Conservation (phyloP, 768 basidiomycete genomes). For the Pulveroboletus ravenelii region DNA sequence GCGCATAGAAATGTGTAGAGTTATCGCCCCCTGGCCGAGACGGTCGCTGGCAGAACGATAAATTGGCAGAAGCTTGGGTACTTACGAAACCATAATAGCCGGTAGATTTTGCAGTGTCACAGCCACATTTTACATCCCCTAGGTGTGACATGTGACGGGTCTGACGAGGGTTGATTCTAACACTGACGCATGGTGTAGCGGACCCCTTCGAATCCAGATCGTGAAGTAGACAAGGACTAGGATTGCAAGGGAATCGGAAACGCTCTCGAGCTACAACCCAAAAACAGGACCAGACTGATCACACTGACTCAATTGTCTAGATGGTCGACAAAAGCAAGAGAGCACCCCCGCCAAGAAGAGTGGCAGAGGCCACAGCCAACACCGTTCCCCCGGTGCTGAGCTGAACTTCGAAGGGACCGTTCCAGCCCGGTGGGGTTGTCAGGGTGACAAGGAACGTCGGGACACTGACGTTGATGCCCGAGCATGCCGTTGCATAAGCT, state of each 20-base stretch:
- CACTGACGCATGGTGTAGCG: no score
- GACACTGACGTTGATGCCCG: conserved; percentile 35
- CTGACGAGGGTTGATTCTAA: no score
- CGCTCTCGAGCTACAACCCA: neutral
- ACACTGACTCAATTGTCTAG: conserved; percentile 18
- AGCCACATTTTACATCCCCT: conserved; percentile 12
- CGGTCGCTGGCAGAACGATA: no score
- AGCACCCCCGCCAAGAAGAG: conserved; percentile 44
- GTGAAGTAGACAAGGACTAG: neutral
- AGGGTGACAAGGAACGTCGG: conserved; percentile 39
- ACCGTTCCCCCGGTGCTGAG: conserved; percentile 42
- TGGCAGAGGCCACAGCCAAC: conserved; percentile 41
- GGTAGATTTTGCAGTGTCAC: neutral
- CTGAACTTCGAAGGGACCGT: conserved; percentile 51
- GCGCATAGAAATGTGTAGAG: conserved; percentile 10
- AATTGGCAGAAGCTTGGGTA: no score
- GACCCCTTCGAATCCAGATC: neutral
- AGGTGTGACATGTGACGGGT: no score
- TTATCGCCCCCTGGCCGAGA: no score
- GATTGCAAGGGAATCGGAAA: neutral
- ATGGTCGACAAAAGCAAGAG: conserved; percentile 53
- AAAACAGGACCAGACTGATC: neutral
- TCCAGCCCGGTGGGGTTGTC: conserved; percentile 48
- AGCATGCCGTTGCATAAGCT: conserved; percentile 58
- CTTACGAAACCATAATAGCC: no score